Evolutionary conservation across 805 yeast species (phyloP).

Genomic region (Yamadazyma laniorum): DNA sequence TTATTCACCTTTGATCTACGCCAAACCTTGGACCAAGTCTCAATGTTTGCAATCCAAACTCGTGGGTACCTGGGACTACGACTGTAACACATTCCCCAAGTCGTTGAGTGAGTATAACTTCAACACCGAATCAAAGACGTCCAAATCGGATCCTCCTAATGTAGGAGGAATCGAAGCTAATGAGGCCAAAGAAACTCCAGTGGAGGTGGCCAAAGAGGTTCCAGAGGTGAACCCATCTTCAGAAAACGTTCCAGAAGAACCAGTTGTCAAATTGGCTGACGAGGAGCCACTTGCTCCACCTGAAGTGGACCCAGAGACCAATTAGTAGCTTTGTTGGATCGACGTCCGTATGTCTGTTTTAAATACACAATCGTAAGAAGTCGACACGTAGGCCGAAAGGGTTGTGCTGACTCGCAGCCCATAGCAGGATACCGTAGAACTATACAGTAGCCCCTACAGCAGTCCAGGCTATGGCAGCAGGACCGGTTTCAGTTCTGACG

Average conservation of each 20-base stretch:
- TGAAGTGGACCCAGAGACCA: constrained; percentile 14
- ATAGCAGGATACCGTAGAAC: no score
- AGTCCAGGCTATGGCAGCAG: no score
- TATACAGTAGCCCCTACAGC: no score
- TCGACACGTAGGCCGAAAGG: no score
- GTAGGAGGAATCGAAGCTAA: constrained; percentile 17
- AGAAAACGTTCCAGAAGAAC: constrained; percentile 5
- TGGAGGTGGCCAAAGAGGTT: constrained; percentile 1
- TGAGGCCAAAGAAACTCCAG: constrained; percentile 26
- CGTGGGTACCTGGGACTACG: constrained; percentile 80
- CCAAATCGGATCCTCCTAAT: constrained; percentile 17
- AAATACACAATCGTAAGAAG: no score
- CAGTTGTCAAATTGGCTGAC: constrained; percentile 6
- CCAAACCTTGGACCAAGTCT: constrained; percentile 70
- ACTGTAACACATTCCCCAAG: constrained; percentile 59
- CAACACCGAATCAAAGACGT: constrained; percentile 5
- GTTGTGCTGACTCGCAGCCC: no score
- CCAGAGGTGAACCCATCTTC: constrained; percentile 4
- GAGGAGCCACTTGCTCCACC: constrained; percentile 11
- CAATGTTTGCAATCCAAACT: constrained; percentile 63
- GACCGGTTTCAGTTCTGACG: no score
- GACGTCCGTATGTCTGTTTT: no score
- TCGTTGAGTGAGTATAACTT: constrained; percentile 23
- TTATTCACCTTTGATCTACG: constrained; percentile 77
- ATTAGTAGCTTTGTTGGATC: constrained; percentile 1